A percentile compares a stretch with the other conserved stretches of the same genome.
Evolutionary conservation across 2,329 filamentous ascomycete species (phyloP).

Genomic region (Colletotrichum musicola): DNA sequence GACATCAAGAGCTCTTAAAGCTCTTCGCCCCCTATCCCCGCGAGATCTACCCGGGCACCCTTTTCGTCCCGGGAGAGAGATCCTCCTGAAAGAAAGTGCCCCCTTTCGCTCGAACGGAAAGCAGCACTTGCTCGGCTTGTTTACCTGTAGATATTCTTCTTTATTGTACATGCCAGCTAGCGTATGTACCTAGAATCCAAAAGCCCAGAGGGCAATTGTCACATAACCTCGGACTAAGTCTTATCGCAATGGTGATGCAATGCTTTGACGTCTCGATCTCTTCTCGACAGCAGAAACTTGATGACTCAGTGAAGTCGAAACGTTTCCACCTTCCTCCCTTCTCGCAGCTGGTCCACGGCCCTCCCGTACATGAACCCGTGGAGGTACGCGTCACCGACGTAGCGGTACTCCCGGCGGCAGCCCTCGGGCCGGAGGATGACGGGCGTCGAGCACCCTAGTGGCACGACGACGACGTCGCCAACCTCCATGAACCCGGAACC

Average conservation of each 20-base stretch:
- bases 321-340: constrained; percentile 56
- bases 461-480: constrained; percentile 49
- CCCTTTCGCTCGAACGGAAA: neutral
- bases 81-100: neutral
- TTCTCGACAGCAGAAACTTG: no score
- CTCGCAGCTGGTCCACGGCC: constrained; percentile 44
- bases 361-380: constrained; percentile 51
- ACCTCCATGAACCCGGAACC: constrained; percentile 48
- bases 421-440: constrained; percentile 47
- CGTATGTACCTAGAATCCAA: constrained; percentile 20
- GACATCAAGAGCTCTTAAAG: constrained; percentile 17
- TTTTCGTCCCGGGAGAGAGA: constrained; percentile 2
- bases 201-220: constrained; percentile 26
- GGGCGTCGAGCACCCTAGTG: constrained; percentile 51
- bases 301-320: constrained; percentile 26
- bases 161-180: constrained; percentile 19
- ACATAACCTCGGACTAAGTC: neutral
- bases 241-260: no score
- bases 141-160: constrained; percentile 36
- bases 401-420: constrained; percentile 43
- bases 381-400: constrained; percentile 51
- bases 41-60: constrained; percentile 4
- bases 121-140: constrained; percentile 12
- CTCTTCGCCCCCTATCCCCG: neutral
- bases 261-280: no score